These are phyloP conservation scores for Metarhizium humberi DNA, from an alignment of 2,329 filamentous ascomycete genomes.

Conservation along the genomic window DNA sequence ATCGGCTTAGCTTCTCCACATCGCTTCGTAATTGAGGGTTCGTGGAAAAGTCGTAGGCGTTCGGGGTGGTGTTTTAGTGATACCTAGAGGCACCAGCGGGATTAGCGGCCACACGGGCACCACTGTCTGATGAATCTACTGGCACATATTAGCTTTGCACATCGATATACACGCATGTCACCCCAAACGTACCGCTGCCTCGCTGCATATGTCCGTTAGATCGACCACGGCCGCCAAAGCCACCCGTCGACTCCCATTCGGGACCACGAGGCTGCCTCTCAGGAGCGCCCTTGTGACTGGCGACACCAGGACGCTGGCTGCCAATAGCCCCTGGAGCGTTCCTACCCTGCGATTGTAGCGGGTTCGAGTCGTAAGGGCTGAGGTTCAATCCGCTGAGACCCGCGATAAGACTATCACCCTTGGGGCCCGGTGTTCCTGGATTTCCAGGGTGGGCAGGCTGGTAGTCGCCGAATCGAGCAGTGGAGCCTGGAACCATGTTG, in stretches of 20 bases:
- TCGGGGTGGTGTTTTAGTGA: constrained; percentile 17
- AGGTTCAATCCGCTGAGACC: constrained; percentile 42
- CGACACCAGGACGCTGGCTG: constrained; percentile 50
- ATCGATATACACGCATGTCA: not conserved
- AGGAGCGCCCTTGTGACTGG: constrained; percentile 35
- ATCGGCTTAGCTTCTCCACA: not conserved
- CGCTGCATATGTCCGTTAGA: constrained; percentile 53
- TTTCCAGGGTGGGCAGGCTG: constrained; percentile 25
- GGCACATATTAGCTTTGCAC: not conserved
- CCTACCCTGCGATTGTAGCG: constrained; percentile 25
- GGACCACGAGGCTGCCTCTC: constrained; percentile 57
- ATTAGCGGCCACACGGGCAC: constrained; percentile 26
- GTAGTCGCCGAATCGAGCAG: constrained; percentile 37
- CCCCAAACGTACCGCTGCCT: constrained; percentile 43
- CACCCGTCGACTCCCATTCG: constrained; percentile 46
- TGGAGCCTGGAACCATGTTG: constrained; percentile 35
- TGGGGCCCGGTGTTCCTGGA: constrained; percentile 28
- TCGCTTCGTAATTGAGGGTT: not conserved
- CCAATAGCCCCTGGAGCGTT: constrained; percentile 54
- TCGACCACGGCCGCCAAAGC: constrained; percentile 45
- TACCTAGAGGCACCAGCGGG: constrained; percentile 26
- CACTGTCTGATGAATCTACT: constrained; percentile 34
- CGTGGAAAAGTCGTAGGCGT: not conserved
- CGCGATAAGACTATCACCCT: constrained; percentile 33
- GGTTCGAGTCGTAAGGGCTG: constrained; percentile 39